phyloP scores from a whole-genome alignment of 495 filamentous ascomycete genomes.

The Elasticomyces elasticus region DNA sequence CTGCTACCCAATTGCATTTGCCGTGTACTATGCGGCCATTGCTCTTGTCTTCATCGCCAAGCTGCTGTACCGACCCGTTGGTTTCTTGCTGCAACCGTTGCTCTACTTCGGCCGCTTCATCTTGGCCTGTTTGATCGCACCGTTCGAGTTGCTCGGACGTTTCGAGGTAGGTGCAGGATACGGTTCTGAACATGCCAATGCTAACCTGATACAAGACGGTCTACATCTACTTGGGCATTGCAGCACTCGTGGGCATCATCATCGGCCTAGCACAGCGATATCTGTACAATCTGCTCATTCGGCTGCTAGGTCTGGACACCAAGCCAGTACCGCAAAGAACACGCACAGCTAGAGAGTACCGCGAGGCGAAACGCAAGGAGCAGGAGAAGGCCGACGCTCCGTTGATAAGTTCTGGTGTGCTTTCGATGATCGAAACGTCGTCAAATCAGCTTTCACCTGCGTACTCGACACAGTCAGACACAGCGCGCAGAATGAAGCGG shows the following conservation, averaged over 20 bases:
- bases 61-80: slow-evolving; percentile 31
- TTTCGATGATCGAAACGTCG: neutral
- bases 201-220: slow-evolving; percentile 40
- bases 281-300: slow-evolving; percentile 23
- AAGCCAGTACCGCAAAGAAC: neutral
- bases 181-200: slow-evolving; percentile 10
- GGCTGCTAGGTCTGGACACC: slow-evolving; percentile 5
- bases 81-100: slow-evolving; percentile 30
- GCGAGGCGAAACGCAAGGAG: slow-evolving; percentile 15
- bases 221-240: slow-evolving; percentile 54
- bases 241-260: slow-evolving; percentile 46
- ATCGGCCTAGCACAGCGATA: slow-evolving; percentile 38
- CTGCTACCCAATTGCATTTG: slow-evolving; percentile 31
- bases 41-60: slow-evolving; percentile 29
- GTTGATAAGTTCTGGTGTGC: neutral
- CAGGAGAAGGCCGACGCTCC: slow-evolving; percentile 7
- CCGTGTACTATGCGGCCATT: slow-evolving; percentile 29
- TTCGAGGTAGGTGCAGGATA: slow-evolving; percentile 48
- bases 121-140: slow-evolving; percentile 20
- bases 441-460: slow-evolving; percentile 1
- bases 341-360: slow-evolving; percentile 19
- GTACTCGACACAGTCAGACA: slow-evolving; percentile 7
- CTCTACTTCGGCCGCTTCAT: slow-evolving; percentile 27
- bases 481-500: neutral
- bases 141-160: slow-evolving; percentile 40